Evolutionary conservation across 2,329 filamentous ascomycete species (phyloP).

Genomic region (Colletotrichum tabaci): DNA sequence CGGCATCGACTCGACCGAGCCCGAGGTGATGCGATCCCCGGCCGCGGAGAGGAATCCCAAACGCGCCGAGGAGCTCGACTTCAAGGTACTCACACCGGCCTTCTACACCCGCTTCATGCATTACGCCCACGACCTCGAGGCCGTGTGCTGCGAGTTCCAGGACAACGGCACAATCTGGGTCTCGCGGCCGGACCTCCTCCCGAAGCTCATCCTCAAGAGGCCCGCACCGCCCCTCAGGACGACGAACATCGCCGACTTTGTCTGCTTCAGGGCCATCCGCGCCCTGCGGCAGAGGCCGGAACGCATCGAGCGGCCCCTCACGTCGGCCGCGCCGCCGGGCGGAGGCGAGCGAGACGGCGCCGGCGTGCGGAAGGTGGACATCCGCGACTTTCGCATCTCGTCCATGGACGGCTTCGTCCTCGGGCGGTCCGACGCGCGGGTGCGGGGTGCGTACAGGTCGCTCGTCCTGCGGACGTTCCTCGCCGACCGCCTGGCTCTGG

Average conservation of each 20-base stretch:
- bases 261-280: slow-evolving; percentile 61
- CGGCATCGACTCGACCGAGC: slow-evolving; percentile 53
- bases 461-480: slow-evolving; percentile 60
- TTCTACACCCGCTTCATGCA: slow-evolving; percentile 78
- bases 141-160: slow-evolving; percentile 71
- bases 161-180: slow-evolving; percentile 73
- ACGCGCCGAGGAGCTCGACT: slow-evolving; percentile 59
- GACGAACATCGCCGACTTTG: slow-evolving; percentile 55
- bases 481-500: slow-evolving; percentile 58
- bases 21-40: slow-evolving; percentile 56
- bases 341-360: slow-evolving; percentile 31
- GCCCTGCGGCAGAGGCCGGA: slow-evolving; percentile 59
- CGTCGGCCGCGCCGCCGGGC: slow-evolving; percentile 51
- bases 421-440: slow-evolving; percentile 47
- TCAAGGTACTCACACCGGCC: slow-evolving; percentile 73
- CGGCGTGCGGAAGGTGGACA: slow-evolving; percentile 52
- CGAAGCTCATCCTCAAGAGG: slow-evolving; percentile 60
- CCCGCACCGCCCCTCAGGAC: slow-evolving; percentile 53
- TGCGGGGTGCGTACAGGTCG: slow-evolving; percentile 54
- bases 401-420: slow-evolving; percentile 67
- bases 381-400: slow-evolving; percentile 64
- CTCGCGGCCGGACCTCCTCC: slow-evolving; percentile 68
- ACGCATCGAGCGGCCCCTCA: slow-evolving; percentile 58
- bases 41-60: slow-evolving; percentile 43
- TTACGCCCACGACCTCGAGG: slow-evolving; percentile 74